Base-by-base conservation (phyloP, 352 stramenopile genomes). In the Phytophthora melonis region DNA sequence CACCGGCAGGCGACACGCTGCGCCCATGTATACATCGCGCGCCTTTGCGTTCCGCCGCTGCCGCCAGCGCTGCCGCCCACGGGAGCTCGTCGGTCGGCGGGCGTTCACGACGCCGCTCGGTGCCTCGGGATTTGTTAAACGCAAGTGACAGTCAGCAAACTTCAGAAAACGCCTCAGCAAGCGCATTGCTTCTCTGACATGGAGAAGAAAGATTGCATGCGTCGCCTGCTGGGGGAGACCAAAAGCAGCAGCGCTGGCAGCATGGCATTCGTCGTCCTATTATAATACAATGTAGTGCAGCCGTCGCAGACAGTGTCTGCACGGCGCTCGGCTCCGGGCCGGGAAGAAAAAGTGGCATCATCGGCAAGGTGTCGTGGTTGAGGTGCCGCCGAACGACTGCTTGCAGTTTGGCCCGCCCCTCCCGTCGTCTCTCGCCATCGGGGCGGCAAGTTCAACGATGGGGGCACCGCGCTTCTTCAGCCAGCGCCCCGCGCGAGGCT, bases 401-500 rank as follows among this genome's bases (percentile, higher is more conserved):
- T 74, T 68, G 66, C 71, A 71, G 60, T 70, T 66, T 56, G 47
- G 45, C 19, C 25, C 50, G 49, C 70, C 65, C 65, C 59, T 77
- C 70, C 47, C 53, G 54, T 41, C 23, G 59, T 50, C 52, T 55
- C n/a, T 68, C 43, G 19, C 59, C 50, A 59, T 75, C 60, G 60
- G 53, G 16, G 7, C 53, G 13, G 25, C 41, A 78, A 71, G 71
- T 72, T 72, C 66, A 78, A 78, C 60, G 71, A 78, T 75, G 66
- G 71, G 55, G 21, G 68, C 55, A 75, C 68, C 25, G 54, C 52
- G 58, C 57, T 25, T 62, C 57, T 73, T 61, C 58, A 65, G 64
- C 18, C 39, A 23, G 25, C 9, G 52, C 13, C 41, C 11, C 9
- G 34, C 34, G 4, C 34, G 34, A 11, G 34, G 34, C 34, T 16